These are phyloP conservation scores for Zygosaccharomyces pseudobailii DNA, from an alignment of 1,139 yeast genomes.

Conservation along the genomic window DNA sequence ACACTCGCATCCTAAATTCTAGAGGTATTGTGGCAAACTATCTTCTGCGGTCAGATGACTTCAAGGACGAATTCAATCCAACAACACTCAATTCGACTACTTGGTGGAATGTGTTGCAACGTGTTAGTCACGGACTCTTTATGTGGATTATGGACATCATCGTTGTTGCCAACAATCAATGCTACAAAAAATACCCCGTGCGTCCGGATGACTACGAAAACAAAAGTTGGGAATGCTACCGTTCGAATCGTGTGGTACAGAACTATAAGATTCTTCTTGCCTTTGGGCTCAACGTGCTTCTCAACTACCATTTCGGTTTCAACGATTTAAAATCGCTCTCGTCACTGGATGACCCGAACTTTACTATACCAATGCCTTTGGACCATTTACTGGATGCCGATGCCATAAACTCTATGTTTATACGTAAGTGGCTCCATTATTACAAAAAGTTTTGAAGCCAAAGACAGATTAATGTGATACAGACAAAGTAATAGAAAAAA, in stretches of 20 bases:
- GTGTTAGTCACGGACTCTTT: slow-evolving; percentile 30
- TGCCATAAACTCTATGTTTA: slow-evolving; percentile 22
- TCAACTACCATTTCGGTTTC: slow-evolving; percentile 49
- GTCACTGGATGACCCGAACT: slow-evolving; percentile 19
- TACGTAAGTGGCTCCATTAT: slow-evolving; percentile 33
- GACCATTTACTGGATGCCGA: slow-evolving; percentile 22
- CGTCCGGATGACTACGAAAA: slow-evolving; percentile 13
- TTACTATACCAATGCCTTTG: slow-evolving; percentile 26
- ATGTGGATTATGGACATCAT: slow-evolving; percentile 35
- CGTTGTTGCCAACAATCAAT: slow-evolving; percentile 27
- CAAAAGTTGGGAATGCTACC: slow-evolving; percentile 30
- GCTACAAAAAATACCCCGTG: slow-evolving; percentile 23
- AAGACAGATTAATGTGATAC: background rate
- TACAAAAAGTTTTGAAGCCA: slow-evolving; percentile 28
- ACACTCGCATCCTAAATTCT: slow-evolving; percentile 24
- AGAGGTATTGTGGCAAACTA: slow-evolving; percentile 27
- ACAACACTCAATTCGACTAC: slow-evolving; percentile 29
- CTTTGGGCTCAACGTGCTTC: slow-evolving; percentile 36
- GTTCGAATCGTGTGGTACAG: slow-evolving; percentile 25
- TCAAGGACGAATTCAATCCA: slow-evolving; percentile 28
- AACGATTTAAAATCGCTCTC: slow-evolving; percentile 36
- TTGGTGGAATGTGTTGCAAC: slow-evolving; percentile 32
- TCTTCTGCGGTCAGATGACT: slow-evolving; percentile 26
- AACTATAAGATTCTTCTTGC: slow-evolving; percentile 40
- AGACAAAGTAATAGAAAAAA: background rate